Evolutionary conservation across 768 basidiomycete genomes (phyloP).

Genomic region (Rhodocollybia butyracea): DNA sequence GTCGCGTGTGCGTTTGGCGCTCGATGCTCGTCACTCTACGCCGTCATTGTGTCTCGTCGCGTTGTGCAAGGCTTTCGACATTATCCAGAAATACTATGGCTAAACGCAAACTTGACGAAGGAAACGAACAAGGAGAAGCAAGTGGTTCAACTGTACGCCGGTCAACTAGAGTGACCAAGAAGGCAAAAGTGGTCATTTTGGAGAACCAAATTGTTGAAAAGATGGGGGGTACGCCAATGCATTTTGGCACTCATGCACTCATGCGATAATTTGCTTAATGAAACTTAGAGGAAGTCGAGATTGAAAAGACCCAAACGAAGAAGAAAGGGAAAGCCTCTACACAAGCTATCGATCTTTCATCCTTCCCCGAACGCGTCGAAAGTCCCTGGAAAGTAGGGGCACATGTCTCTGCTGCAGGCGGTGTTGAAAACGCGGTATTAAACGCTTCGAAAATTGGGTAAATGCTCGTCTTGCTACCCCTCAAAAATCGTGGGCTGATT

Average conservation of each 20-base stretch:
- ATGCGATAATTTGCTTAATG: not conserved
- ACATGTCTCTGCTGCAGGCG: conserved; percentile 80
- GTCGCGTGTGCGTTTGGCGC: no score
- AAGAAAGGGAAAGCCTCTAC: not conserved
- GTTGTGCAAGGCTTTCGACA: not conserved
- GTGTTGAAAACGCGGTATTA: conserved; percentile 67
- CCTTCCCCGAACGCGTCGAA: conserved; percentile 17
- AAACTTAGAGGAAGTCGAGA: not conserved
- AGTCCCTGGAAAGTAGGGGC: conserved; percentile 74
- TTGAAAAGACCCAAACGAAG: not conserved
- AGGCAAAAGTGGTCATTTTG: not conserved
- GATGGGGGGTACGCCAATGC: not conserved
- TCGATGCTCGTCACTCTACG: no score
- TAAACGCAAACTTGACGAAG: not conserved
- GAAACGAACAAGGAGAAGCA: not conserved
- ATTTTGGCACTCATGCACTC: not conserved
- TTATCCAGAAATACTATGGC: not conserved
- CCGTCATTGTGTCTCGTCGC: no score
- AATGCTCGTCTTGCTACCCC: conserved; percentile 10
- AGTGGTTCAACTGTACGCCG: not conserved
- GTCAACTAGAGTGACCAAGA: not conserved
- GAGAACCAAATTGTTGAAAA: not conserved
- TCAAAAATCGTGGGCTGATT: no score
- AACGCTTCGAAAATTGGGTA: conserved; percentile 75
- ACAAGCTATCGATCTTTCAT: not conserved